Conservation (phyloP, 768 basidiomycete species). For the Trametes cubensis region DNA sequence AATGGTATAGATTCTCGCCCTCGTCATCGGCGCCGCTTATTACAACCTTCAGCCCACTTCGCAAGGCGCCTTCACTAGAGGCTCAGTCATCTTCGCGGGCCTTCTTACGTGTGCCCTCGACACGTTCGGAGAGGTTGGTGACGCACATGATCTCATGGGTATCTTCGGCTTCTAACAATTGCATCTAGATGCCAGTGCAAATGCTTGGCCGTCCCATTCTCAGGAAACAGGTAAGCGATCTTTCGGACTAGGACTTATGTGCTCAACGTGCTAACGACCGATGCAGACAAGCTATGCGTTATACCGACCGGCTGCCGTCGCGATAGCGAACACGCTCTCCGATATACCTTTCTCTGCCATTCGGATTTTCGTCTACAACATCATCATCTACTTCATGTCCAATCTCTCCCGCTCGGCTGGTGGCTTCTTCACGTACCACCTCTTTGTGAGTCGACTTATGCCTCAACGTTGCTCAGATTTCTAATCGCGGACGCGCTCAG, state of each 20-base stretch:
- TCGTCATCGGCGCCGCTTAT: conserved; percentile 76
- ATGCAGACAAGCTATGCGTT: conserved; percentile 58
- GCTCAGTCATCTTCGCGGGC: conserved; percentile 75
- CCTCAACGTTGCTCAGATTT: neutral
- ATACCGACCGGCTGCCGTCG: conserved; percentile 66
- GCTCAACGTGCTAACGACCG: neutral
- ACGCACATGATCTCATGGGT: conserved; percentile 1
- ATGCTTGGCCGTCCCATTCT: conserved; percentile 82
- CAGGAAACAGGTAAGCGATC: conserved; percentile 55
- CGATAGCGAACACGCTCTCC: conserved; percentile 66
- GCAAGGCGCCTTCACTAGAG: conserved; percentile 85
- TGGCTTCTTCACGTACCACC: conserved; percentile 60
- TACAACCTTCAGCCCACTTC: conserved; percentile 72
- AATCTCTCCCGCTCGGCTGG: conserved; percentile 45
- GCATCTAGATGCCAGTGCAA: conserved; percentile 61
- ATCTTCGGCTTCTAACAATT: neutral
- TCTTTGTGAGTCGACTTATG: conserved; percentile 44
- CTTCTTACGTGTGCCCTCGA: conserved; percentile 70
- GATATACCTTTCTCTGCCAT: conserved; percentile 70
- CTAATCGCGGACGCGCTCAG: conserved; percentile 10
- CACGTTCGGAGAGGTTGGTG: conserved; percentile 67
- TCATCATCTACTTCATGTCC: conserved; percentile 72
- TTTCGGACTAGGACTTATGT: neutral
- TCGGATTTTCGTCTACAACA: conserved; percentile 60
- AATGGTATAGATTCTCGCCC: conserved; percentile 47